phyloP scores from a whole-genome alignment of 331 rosid species.

The Rhamnella rubrinervis region DNA sequence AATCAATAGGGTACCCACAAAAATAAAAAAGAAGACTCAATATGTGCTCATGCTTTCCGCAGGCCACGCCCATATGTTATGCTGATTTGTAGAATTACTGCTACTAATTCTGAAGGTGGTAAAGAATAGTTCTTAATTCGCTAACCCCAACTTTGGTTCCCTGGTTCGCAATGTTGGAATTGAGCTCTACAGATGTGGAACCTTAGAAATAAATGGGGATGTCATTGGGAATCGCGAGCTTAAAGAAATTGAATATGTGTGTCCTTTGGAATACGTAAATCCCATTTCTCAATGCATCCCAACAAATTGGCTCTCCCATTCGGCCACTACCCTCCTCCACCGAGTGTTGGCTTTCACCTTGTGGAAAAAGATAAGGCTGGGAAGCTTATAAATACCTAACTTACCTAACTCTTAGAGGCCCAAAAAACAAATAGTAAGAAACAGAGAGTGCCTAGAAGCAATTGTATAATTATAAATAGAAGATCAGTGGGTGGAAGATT shows the following conservation, averaged over 20 bases:
- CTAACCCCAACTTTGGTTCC: no score
- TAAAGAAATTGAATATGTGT: background rate
- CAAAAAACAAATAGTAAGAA: background rate
- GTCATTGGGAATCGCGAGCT: constrained; percentile 16
- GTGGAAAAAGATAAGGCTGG: background rate
- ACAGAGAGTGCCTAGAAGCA: no score
- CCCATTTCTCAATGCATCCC: constrained; percentile 25
- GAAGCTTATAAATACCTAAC: constrained; percentile 13
- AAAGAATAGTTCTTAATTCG: no score
- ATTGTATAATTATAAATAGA: no score
- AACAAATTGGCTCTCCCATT: background rate
- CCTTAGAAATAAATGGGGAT: constrained; percentile 7
- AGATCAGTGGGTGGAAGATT: background rate
- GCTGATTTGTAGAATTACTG: no score
- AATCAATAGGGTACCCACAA: no score
- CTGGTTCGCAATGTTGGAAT: no score
- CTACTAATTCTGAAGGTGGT: no score
- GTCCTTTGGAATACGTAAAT: constrained; percentile 1
- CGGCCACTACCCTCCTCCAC: background rate
- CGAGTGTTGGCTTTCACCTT: background rate
- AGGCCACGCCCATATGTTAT: no score
- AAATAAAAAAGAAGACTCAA: no score
- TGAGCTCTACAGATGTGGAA: no score
- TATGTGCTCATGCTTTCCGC: no score
- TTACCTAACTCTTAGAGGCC: constrained; percentile 3